Evolutionary conservation across 1,139 yeast species (phyloP).

Genomic region (Pichia sp.): DNA sequence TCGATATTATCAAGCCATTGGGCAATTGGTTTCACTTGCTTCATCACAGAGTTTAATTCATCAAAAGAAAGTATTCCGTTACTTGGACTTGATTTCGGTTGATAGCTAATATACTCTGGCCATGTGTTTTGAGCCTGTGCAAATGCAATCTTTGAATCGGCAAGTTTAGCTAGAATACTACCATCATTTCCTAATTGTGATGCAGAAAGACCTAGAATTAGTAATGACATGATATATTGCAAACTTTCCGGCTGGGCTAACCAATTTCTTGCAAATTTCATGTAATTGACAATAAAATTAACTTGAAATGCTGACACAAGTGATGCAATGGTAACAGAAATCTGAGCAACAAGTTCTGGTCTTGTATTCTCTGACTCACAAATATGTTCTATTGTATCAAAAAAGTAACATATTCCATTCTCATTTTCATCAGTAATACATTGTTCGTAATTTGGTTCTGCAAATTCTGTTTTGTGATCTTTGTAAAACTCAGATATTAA

Average conservation of each 20-base stretch:
- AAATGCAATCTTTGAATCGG: slow-evolving; percentile 12
- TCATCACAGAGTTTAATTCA: slow-evolving; percentile 2
- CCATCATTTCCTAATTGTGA: slow-evolving; percentile 3
- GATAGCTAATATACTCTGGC: slow-evolving; percentile 13
- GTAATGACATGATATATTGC: slow-evolving; percentile 17
- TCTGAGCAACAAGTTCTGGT: slow-evolving; percentile 13
- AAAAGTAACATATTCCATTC: slow-evolving; percentile 24
- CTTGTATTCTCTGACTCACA: slow-evolving; percentile 11
- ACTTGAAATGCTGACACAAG: slow-evolving; percentile 15
- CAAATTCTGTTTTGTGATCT: slow-evolving; percentile 12
- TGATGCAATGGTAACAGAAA: slow-evolving; percentile 13
- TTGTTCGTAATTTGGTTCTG: slow-evolving; percentile 26
- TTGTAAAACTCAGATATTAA: slow-evolving; percentile 18
- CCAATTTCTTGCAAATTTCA: slow-evolving; percentile 21
- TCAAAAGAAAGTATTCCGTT: slow-evolving; percentile 1
- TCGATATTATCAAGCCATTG: slow-evolving; percentile 11
- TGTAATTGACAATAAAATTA: slow-evolving; percentile 22
- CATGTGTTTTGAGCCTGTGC: slow-evolving; percentile 8
- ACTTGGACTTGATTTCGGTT: slow-evolving; percentile 7
- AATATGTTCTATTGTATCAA: slow-evolving; percentile 21
- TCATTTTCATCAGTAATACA: slow-evolving; percentile 26
- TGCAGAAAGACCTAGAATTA: slow-evolving; percentile 14
- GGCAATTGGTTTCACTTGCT: slow-evolving; percentile 1
- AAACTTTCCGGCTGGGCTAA: slow-evolving; percentile 13
- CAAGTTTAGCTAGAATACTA: slow-evolving; percentile 4